Conservation (phyloP, 2,329 filamentous ascomycete species). For the Exophiala dermatitidis region DNA sequence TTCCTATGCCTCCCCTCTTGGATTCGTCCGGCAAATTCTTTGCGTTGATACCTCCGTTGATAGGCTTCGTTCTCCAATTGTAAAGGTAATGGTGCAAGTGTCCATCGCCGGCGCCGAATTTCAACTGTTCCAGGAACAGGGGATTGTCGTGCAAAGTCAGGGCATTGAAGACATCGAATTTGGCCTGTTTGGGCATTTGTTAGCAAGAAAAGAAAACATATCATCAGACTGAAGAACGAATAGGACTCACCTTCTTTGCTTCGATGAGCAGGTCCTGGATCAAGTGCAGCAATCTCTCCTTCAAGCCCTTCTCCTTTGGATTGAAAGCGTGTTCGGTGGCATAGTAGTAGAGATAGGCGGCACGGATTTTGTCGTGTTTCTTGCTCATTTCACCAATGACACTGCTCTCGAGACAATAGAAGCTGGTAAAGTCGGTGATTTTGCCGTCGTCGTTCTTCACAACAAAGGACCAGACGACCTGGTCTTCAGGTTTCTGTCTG, state of each 20-base stretch:
- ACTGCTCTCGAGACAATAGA: slow-evolving; percentile 89
- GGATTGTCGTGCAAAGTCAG: slow-evolving; percentile 89
- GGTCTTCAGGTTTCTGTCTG: slow-evolving; percentile 50
- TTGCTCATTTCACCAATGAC: slow-evolving; percentile 56
- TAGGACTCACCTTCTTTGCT: slow-evolving; percentile 59
- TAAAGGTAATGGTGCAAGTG: slow-evolving; percentile 96
- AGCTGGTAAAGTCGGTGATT: slow-evolving; percentile 95
- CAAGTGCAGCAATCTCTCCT: slow-evolving; percentile 70
- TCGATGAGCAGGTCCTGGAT: slow-evolving; percentile 80
- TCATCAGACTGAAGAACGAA: too few species aligned
- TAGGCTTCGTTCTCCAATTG: slow-evolving; percentile 86
- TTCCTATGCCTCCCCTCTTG: slow-evolving; percentile 75
- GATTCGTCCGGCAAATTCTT: slow-evolving; percentile 71
- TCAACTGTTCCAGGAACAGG: slow-evolving; percentile 85
- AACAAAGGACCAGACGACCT: slow-evolving; percentile 90
- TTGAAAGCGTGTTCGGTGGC: slow-evolving; percentile 71
- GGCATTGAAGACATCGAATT: slow-evolving; percentile 96
- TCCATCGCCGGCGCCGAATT: slow-evolving; percentile 90
- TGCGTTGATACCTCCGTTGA: slow-evolving; percentile 75
- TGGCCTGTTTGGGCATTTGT: slow-evolving; percentile 39
- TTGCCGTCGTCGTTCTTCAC: slow-evolving; percentile 66
- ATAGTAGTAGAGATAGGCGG: slow-evolving; percentile 97
- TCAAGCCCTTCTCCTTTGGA: slow-evolving; percentile 52
- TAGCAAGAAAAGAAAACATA: neutral
- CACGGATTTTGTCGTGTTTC: slow-evolving; percentile 66